These are phyloP conservation scores for Cerioporus squamosus DNA, from an alignment of 1,284 basidiomycete species.

Conservation along the genomic window DNA sequence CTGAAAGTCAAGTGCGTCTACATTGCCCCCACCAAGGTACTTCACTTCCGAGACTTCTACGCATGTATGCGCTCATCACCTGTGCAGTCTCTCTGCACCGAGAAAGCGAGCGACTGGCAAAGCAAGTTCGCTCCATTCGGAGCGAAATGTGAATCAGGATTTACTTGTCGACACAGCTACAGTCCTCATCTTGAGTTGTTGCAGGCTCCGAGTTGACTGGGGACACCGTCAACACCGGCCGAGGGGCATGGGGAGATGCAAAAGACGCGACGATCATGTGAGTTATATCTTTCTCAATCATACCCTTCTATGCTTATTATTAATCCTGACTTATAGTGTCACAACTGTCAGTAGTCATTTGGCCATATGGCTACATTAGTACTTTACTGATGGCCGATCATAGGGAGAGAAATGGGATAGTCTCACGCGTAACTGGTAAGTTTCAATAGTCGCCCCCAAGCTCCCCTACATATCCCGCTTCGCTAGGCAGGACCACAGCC, in stretches of 20 bases:
- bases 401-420: constrained; percentile 97
- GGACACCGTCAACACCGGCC: constrained; percentile 73
- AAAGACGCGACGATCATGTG: constrained; percentile 81
- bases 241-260: constrained; percentile 71
- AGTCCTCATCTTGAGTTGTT: neutral
- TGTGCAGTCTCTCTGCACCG: constrained; percentile 82
- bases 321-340: constrained; percentile 48
- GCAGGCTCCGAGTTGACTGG: constrained; percentile 91
- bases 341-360: constrained; percentile 62
- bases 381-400: neutral
- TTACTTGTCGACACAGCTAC: no score
- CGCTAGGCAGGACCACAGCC: constrained; percentile 64
- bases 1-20: constrained; percentile 78
- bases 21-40: constrained; percentile 91
- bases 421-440: constrained; percentile 80
- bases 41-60: neutral
- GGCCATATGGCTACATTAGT: no score
- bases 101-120: constrained; percentile 86
- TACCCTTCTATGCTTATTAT: neutral
- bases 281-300: constrained; percentile 9
- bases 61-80: neutral
- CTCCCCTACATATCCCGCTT: neutral
- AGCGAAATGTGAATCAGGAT: constrained; percentile 63
- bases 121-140: constrained; percentile 78
- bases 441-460: constrained; percentile 1